phyloP scores from a whole-genome alignment of 306 rosid species.

The Vicia villosa region DNA sequence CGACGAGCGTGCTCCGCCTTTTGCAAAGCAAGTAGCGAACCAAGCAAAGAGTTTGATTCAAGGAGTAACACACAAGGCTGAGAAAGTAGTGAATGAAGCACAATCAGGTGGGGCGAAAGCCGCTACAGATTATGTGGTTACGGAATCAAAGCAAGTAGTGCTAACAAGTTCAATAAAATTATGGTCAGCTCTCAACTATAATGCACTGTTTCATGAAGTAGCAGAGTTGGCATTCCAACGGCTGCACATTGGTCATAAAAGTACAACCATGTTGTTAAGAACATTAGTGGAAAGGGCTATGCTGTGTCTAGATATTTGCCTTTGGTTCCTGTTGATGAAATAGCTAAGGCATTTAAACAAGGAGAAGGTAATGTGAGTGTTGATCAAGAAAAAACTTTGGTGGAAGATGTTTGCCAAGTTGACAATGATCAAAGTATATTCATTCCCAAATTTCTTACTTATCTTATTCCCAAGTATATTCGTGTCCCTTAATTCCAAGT shows the following conservation, averaged over 20 bases:
- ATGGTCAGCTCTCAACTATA: conserved; percentile 52
- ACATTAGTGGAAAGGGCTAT: conserved; percentile 50
- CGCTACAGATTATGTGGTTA: conserved; percentile 52
- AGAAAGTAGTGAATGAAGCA: conserved; percentile 50
- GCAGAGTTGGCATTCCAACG: conserved; percentile 57
- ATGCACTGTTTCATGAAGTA: conserved; percentile 49
- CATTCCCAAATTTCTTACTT: too few species aligned
- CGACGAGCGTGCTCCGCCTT: too few species aligned
- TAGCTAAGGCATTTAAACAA: conserved; percentile 55
- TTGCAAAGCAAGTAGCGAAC: conserved; percentile 53
- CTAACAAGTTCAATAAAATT: conserved; percentile 45
- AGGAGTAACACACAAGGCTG: conserved; percentile 45
- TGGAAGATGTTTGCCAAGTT: conserved; percentile 26
- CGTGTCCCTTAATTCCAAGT: too few species aligned
- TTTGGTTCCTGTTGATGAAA: conserved; percentile 66
- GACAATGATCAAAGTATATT: too few species aligned
- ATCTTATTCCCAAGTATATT: too few species aligned
- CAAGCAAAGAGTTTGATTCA: conserved; percentile 40
- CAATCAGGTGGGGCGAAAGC: conserved; percentile 62
- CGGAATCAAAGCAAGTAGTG: conserved; percentile 57
- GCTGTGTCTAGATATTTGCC: conserved; percentile 56
- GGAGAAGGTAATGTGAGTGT: conserved; percentile 42
- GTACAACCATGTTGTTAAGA: conserved; percentile 58
- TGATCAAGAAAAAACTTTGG: conserved; percentile 10
- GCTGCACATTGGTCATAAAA: conserved; percentile 52